Conservation (phyloP, 345 rosid species). For the Fremontodendron californicum region DNA sequence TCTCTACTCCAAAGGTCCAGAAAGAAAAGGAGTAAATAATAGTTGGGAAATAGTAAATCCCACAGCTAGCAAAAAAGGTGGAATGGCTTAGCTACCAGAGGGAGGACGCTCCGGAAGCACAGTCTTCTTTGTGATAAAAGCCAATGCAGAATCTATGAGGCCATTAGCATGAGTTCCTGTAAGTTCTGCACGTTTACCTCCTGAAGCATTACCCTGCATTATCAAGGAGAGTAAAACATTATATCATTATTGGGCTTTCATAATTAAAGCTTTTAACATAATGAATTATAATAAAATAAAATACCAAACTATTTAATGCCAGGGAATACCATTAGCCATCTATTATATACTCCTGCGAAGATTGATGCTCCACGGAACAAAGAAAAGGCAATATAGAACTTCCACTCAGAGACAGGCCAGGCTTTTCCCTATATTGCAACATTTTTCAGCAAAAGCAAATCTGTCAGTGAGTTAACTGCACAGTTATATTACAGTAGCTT, state of each 20-base stretch:
- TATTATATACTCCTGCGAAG: conserved; percentile 64
- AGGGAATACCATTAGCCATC: conserved; percentile 79
- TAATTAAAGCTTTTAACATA: not conserved
- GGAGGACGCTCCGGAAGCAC: conserved; percentile 75
- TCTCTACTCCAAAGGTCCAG: too few species aligned
- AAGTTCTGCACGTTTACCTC: conserved; percentile 76
- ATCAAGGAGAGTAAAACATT: conserved; percentile 8
- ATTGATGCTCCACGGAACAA: conserved; percentile 90
- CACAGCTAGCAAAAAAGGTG: too few species aligned
- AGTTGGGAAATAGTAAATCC: too few species aligned
- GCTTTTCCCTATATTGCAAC: conserved; percentile 58
- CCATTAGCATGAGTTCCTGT: conserved; percentile 54
- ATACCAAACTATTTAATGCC: conserved; percentile 5
- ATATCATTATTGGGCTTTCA: not conserved
- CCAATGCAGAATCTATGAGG: conserved; percentile 63
- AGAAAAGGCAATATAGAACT: conserved; percentile 86
- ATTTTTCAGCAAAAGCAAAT: conserved; percentile 14
- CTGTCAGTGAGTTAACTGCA: not conserved
- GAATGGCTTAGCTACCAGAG: conserved; percentile 43
- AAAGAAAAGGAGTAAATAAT: too few species aligned
- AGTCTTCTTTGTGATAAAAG: conserved; percentile 44
- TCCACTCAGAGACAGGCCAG: conserved; percentile 90
- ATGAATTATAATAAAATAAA: not conserved
- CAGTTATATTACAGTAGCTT: not conserved
- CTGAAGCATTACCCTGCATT: conserved; percentile 90